phyloP scores from a whole-genome alignment of 1,139 yeast genomes.

The Suhomyces wounanorum region DNA sequence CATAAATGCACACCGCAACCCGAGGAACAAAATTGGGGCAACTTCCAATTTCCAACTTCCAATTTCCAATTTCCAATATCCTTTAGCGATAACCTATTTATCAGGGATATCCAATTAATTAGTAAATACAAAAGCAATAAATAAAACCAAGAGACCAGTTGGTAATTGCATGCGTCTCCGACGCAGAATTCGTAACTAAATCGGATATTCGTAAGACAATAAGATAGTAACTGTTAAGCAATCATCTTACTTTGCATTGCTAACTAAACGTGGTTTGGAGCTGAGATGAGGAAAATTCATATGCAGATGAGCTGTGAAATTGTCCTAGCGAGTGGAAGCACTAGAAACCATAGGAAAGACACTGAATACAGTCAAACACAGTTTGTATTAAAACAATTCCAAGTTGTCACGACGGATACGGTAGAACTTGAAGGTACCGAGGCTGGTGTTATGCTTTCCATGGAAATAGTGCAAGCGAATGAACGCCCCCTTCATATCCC shows the following conservation, averaged over 20 bases:
- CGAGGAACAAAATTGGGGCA: too few species aligned
- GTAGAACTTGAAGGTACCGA: background rate
- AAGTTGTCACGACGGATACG: background rate
- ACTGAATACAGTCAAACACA: too few species aligned
- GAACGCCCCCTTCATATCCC: background rate
- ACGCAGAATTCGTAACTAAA: background rate
- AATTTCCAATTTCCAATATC: too few species aligned
- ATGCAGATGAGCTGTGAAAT: background rate
- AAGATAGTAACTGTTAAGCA: background rate
- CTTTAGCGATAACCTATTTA: background rate
- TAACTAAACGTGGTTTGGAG: background rate
- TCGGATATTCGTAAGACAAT: background rate
- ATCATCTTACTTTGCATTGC: background rate
- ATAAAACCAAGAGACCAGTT: background rate
- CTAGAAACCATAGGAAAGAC: too few species aligned
- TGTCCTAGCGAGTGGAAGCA: background rate
- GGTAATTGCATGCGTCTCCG: background rate
- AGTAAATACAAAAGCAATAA: background rate
- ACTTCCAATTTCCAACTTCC: too few species aligned
- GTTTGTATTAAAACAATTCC: background rate
- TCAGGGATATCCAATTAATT: background rate
- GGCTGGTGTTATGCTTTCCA: background rate
- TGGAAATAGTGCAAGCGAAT: background rate
- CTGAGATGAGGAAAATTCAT: background rate
- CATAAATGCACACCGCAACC: too few species aligned